Base-by-base conservation (phyloP, 1,284 basidiomycete species). In the Amylostereum areolatum region DNA sequence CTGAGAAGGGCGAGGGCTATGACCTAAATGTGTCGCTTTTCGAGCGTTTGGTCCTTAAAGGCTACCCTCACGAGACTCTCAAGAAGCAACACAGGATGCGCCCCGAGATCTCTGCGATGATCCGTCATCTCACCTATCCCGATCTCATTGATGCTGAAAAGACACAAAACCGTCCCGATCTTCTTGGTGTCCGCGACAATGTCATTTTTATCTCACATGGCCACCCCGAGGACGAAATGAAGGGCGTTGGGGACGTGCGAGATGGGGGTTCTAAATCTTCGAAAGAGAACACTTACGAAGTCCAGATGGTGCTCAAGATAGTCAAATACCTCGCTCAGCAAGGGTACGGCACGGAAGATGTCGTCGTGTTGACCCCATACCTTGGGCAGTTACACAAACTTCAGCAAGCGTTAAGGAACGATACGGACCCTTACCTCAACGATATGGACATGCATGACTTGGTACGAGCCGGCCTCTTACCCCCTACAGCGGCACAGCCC, bases 351-450 rank as follows among this genome's bases (percentile, higher is more conserved):
- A 78, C 75, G 0, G 64, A 77, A 5, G 65, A 78, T 18, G 62
- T 86, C 28, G 82, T 83, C 29, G 59, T 85, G 10, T 62, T 85
- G 34, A 86, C 84, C 0, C 83, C 83, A 0, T 85, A 85, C 53
- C 64, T 85, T 7, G 84, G 83, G 1, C 83, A 86, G 55, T 64
- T 85, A n/a, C 69, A 67, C 25, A 70, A 70, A 43, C 67, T 85
- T 5, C 71, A 66, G 25, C 58, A 65, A 2, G 67, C 66, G 0
- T 55, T 86, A 24, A 65, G 66, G 55, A 61, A 66, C 37, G 76
- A 78, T 5, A 70, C 67, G 29, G 81, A 86, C 51, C 78, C 83
- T 0, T 61, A 84, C 6, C 63, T 86, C 34, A 80, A 75, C 48
- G 84, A 86, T 50, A 58, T 86, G 4, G 83, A 85, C 49, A 72